A percentile compares a stretch with the other conserved stretches of the same genome.
Evolutionary conservation across 768 basidiomycete species (phyloP).

Genomic region (Tylopilus sp.): DNA sequence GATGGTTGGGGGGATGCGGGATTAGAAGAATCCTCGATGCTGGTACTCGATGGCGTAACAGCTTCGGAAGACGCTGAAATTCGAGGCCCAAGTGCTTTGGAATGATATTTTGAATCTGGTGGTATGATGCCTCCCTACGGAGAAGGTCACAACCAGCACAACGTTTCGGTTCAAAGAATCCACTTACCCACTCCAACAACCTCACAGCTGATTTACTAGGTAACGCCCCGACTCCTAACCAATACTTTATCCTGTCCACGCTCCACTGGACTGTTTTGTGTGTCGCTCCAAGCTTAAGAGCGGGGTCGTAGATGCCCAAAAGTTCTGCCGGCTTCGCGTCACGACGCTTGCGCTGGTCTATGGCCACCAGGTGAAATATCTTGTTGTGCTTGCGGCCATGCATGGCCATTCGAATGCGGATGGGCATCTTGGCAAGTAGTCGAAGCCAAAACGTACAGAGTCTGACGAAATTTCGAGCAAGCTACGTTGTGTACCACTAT

Average conservation of each 20-base stretch:
- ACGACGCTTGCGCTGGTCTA: constrained; percentile 64
- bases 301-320: constrained; percentile 82
- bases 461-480: background rate
- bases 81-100: constrained; percentile 31
- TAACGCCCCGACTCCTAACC: constrained; percentile 81
- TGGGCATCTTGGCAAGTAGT: constrained; percentile 52
- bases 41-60: background rate
- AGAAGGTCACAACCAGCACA: constrained; percentile 4
- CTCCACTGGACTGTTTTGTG: constrained; percentile 88
- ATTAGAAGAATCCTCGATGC: background rate
- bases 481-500: constrained; percentile 20
- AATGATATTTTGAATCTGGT: constrained; percentile 53
- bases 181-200: constrained; percentile 68
- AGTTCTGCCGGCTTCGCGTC: constrained; percentile 87
- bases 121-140: constrained; percentile 61
- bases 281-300: constrained; percentile 43
- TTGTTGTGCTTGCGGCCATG: constrained; percentile 74
- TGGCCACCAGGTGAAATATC: constrained; percentile 83
- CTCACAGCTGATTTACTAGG: constrained; percentile 77
- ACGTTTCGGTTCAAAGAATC: background rate
- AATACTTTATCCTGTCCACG: constrained; percentile 83
- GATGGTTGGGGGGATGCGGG: background rate
- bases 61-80: constrained; percentile 4
- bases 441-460: background rate
- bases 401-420: constrained; percentile 82